phyloP scores from a whole-genome alignment of 2,329 filamentous ascomycete genomes.

The Nigrospora sphaerica region DNA sequence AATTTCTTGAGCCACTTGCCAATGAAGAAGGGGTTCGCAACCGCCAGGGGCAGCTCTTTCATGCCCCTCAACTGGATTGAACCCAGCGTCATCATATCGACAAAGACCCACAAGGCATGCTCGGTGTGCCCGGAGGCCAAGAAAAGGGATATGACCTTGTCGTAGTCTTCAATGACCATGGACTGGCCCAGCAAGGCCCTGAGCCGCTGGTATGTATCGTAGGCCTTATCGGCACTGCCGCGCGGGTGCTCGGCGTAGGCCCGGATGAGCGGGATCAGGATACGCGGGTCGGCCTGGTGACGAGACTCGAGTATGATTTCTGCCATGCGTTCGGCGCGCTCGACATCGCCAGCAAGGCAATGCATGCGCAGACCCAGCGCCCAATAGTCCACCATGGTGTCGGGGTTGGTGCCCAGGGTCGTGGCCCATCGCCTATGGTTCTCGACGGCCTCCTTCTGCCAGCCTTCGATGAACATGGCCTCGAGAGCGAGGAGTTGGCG shows the following conservation, averaged over 20 bases:
- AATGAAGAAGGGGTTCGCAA: slow-evolving; percentile 73
- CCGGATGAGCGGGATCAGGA: slow-evolving; percentile 62
- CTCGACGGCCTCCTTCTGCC: slow-evolving; percentile 51
- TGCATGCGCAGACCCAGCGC: slow-evolving; percentile 61
- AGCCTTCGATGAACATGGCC: slow-evolving; percentile 57
- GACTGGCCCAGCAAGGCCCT: slow-evolving; percentile 50
- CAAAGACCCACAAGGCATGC: slow-evolving; percentile 69
- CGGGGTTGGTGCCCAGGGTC: slow-evolving; percentile 40
- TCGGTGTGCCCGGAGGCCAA: slow-evolving; percentile 58
- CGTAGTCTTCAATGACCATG: slow-evolving; percentile 69
- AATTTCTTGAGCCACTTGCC: slow-evolving; percentile 84
- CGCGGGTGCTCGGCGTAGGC: slow-evolving; percentile 49
- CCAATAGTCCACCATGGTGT: slow-evolving; percentile 49
- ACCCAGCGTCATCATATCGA: slow-evolving; percentile 77
- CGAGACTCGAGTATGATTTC: slow-evolving; percentile 41
- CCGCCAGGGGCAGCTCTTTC: slow-evolving; percentile 35
- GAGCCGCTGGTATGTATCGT: slow-evolving; percentile 59
- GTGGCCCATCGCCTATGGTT: slow-evolving; percentile 54
- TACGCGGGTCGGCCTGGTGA: slow-evolving; percentile 41
- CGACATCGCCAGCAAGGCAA: slow-evolving; percentile 48
- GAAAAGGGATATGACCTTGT: slow-evolving; percentile 65
- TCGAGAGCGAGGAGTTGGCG: slow-evolving; percentile 64
- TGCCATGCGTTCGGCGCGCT: slow-evolving; percentile 50
- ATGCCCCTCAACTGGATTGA: slow-evolving; percentile 38
- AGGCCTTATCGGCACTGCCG: slow-evolving; percentile 49